Conservation (phyloP, 169 alveolate species). For the Eimeria falciformis region DNA sequence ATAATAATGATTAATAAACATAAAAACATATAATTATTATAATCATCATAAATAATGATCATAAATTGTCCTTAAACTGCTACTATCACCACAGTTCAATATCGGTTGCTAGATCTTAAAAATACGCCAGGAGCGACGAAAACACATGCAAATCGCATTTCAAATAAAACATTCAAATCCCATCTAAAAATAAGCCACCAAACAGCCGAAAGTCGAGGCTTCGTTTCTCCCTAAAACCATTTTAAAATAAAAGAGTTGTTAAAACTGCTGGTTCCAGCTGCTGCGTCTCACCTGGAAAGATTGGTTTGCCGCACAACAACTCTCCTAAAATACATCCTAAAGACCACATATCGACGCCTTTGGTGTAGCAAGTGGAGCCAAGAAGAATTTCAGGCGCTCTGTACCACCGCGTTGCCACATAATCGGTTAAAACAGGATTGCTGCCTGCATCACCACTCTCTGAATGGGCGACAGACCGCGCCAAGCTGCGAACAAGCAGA, state of each 20-base stretch:
- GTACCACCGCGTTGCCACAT: slow-evolving; percentile 91
- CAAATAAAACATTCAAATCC: no score
- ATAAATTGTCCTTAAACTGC: no score
- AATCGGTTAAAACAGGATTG: slow-evolving; percentile 87
- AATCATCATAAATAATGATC: no score
- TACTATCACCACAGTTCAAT: no score
- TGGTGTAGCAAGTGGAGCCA: slow-evolving; percentile 96
- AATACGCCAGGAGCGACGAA: no score
- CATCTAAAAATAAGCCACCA: no score
- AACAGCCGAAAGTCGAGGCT: no score
- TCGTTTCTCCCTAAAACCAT: no score
- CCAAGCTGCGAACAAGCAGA: slow-evolving; percentile 61
- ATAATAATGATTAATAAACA: not conserved
- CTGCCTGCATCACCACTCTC: slow-evolving; percentile 51
- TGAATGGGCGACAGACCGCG: slow-evolving; percentile 75
- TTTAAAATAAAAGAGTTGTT: no score
- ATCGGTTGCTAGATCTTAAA: no score
- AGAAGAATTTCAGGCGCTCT: slow-evolving; percentile 97
- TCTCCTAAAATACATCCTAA: slow-evolving; percentile 99
- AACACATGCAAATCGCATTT: no score
- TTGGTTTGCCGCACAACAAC: slow-evolving; percentile 96
- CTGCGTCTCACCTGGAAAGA: slow-evolving; percentile 95
- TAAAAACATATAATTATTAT: not conserved
- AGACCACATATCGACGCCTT: slow-evolving; percentile 99
- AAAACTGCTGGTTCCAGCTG: no score